Percentiles rank a stretch among this genome's conserved stretches.
Evolutionary conservation across 176 grass and related monocot species (phyloP).

Genomic region (Bolboschoenus planiculmis): DNA sequence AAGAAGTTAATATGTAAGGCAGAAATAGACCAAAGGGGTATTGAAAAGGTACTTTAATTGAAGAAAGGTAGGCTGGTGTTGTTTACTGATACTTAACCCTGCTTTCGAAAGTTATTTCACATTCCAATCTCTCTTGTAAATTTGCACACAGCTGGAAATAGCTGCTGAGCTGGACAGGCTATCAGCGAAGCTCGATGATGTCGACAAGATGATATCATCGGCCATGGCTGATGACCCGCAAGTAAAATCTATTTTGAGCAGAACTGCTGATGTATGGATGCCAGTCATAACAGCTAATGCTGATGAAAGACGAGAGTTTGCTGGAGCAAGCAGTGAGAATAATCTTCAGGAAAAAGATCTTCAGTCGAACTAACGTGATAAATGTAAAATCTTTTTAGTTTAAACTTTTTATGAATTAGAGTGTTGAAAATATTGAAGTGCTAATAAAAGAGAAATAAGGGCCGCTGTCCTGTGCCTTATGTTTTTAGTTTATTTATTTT

Average conservation of each 20-base stretch:
- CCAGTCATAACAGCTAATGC: constrained; percentile 81
- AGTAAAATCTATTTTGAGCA: constrained; percentile 76
- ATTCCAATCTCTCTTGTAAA: background rate
- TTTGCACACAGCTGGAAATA: constrained; percentile 54
- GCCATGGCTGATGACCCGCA: constrained; percentile 72
- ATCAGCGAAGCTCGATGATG: constrained; percentile 64
- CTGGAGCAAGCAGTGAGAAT: constrained; percentile 31
- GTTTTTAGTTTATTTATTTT: background rate
- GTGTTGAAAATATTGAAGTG: background rate
- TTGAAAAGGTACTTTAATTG: background rate
- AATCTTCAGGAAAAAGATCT: constrained; percentile 31
- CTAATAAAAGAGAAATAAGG: background rate
- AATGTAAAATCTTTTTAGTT: constrained; percentile 10
- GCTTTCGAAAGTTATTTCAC: background rate
- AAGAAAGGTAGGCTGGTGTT: background rate
- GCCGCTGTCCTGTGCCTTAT: background rate
- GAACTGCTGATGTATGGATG: constrained; percentile 83
- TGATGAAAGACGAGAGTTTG: constrained; percentile 55
- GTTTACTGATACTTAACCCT: background rate
- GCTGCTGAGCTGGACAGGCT: constrained; percentile 78
- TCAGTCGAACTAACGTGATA: background rate
- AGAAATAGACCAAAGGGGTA: background rate
- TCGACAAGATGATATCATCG: constrained; percentile 94
- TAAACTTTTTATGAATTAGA: background rate
- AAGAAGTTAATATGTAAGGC: background rate